phyloP scores from a whole-genome alignment of 2,329 filamentous ascomycete genomes.

The Ramularia endophylla region DNA sequence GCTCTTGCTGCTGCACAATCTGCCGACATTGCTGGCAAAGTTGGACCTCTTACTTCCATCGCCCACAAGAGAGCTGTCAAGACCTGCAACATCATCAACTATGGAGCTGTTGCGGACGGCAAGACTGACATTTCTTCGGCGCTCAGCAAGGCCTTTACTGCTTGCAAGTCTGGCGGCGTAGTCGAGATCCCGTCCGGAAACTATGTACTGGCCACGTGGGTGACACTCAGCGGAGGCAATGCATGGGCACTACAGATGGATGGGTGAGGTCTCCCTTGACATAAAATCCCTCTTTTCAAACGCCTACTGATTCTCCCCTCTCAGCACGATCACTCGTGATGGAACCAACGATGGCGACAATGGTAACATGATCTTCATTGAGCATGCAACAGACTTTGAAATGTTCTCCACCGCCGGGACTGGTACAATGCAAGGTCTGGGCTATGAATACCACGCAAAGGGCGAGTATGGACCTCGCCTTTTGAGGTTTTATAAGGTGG shows the following conservation, averaged over 20 bases:
- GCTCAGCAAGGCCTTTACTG: no score
- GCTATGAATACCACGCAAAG: constrained; percentile 44
- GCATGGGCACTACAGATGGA: constrained; percentile 49
- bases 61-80: no score
- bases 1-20: constrained; percentile 27
- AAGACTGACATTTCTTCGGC: no score
- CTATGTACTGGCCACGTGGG: no score
- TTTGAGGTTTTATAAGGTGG: constrained; percentile 41
- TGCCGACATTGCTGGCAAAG: constrained; percentile 38
- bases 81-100: no score
- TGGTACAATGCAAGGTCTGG: constrained; percentile 49
- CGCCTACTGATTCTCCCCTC: no score
- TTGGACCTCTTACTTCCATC: constrained; percentile 41
- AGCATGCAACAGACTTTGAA: constrained; percentile 49
- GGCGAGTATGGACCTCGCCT: constrained; percentile 41
- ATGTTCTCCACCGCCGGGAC: constrained; percentile 48
- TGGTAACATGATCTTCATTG: constrained; percentile 52
- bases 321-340: constrained; percentile 48
- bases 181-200: no score
- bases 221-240: constrained; percentile 42
- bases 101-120: no score
- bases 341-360: constrained; percentile 40
- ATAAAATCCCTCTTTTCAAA: no score
- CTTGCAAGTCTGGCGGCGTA: no score
- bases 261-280: no score